phyloP scores from a whole-genome alignment of 331 rosid species.

The Cydonia oblonga region DNA sequence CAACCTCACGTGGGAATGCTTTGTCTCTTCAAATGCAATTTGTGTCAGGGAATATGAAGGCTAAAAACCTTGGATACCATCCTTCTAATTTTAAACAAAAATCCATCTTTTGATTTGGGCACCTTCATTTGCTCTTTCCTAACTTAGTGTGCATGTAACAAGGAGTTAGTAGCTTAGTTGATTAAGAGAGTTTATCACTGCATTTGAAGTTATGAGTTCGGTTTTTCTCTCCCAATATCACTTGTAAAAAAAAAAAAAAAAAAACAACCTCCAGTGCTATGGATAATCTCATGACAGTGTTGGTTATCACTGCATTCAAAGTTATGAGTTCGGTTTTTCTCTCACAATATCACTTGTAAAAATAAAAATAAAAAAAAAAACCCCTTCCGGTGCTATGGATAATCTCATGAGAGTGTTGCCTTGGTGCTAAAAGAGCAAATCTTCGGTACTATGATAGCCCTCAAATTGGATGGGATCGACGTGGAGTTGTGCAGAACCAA shows the following conservation, averaged over 20 bases:
- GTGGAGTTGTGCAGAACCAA: too few species aligned
- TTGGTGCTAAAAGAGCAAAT: background rate
- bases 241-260: too few species aligned
- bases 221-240: background rate
- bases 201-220: background rate
- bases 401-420: too few species aligned
- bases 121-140: background rate
- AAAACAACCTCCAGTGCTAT: too few species aligned
- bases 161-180: background rate
- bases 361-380: too few species aligned
- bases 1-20: constrained; percentile 66
- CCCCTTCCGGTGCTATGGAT: background rate
- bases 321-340: fast-evolving
- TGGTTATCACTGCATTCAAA: background rate
- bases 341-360: too few species aligned
- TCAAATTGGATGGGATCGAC: too few species aligned
- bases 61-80: constrained; percentile 52
- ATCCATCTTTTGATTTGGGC: background rate
- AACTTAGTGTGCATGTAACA: background rate
- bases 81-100: constrained; percentile 12
- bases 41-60: constrained; percentile 58
- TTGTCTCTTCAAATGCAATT: constrained; percentile 28
- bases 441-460: too few species aligned
- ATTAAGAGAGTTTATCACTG: background rate
- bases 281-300: background rate